Conservation (phyloP, 192 early-diverging fungal genomes). For the Coemansia sp. region DNA sequence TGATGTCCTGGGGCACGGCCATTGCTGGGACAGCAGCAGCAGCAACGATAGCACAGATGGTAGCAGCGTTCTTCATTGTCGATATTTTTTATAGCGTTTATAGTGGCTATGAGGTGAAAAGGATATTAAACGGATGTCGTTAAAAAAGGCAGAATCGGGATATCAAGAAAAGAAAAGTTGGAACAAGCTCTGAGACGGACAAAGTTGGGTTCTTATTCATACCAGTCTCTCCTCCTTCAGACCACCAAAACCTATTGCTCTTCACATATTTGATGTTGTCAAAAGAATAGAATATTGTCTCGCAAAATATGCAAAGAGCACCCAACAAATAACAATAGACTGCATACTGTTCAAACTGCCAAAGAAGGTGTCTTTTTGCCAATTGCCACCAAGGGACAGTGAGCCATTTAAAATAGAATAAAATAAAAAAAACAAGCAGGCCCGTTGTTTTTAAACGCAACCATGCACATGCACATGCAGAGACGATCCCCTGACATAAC, state of each 20-base stretch:
- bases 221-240: neutral
- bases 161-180: too few relatives aligned
- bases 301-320: neutral
- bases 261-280: neutral
- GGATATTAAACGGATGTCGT: too few relatives aligned
- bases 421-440: too few relatives aligned
- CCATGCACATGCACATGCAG: neutral
- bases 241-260: too few relatives aligned
- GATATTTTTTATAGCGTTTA: neutral
- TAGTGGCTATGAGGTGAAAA: too few relatives aligned
- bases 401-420: too few relatives aligned
- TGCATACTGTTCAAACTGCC: neutral
- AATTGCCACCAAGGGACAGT: too few relatives aligned
- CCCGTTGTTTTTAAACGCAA: neutral
- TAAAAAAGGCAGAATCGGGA: too few relatives aligned
- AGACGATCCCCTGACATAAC: neutral
- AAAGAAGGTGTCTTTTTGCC: too few relatives aligned
- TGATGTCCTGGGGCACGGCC: neutral
- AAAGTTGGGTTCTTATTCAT: neutral
- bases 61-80: neutral
- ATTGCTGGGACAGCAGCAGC: neutral
- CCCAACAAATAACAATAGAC: neutral
- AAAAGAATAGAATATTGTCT: neutral
- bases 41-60: neutral
- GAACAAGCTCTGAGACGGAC: too few relatives aligned